Percentiles rank a stretch among this genome's conserved stretches.
Evolutionary conservation across 2,329 filamentous ascomycete genomes (phyloP).

Genomic region (Rasamsonia emersonii): DNA sequence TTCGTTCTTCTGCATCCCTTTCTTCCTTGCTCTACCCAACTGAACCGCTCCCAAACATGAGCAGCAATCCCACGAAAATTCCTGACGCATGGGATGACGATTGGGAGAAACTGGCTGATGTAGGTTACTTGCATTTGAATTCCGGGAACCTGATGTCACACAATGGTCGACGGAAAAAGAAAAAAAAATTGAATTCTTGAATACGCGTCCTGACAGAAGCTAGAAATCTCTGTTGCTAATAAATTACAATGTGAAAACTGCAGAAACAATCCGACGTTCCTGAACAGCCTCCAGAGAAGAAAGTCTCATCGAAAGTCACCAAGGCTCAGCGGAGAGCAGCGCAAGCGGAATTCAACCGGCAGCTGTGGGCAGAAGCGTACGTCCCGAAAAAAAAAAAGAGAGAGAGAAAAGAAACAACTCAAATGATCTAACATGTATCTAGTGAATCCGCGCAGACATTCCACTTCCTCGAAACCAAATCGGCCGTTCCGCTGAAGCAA

Average conservation of each 20-base stretch:
- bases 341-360: constrained; percentile 75
- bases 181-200: no score
- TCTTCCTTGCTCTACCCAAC: constrained; percentile 4
- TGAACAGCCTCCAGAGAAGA: constrained; percentile 36
- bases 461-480: constrained; percentile 63
- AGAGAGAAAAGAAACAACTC: neutral
- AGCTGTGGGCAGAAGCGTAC: constrained; percentile 84
- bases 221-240: constrained; percentile 4
- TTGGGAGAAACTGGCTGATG: constrained; percentile 75
- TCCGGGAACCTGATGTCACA: no score
- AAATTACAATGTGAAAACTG: neutral
- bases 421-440: constrained; percentile 5
- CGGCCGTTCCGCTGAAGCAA: constrained; percentile 54
- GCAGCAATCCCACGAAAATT: constrained; percentile 43
- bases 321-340: constrained; percentile 70
- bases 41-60: no score
- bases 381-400: constrained; percentile 5
- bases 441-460: constrained; percentile 68
- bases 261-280: constrained; percentile 33
- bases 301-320: constrained; percentile 47
- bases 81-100: constrained; percentile 88
- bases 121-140: constrained; percentile 23
- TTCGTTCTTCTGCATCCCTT: neutral
- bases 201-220: no score
- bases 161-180: no score